These are phyloP conservation scores for Cadophora malorum DNA, from an alignment of 2,329 filamentous ascomycete species.

Conservation along the genomic window DNA sequence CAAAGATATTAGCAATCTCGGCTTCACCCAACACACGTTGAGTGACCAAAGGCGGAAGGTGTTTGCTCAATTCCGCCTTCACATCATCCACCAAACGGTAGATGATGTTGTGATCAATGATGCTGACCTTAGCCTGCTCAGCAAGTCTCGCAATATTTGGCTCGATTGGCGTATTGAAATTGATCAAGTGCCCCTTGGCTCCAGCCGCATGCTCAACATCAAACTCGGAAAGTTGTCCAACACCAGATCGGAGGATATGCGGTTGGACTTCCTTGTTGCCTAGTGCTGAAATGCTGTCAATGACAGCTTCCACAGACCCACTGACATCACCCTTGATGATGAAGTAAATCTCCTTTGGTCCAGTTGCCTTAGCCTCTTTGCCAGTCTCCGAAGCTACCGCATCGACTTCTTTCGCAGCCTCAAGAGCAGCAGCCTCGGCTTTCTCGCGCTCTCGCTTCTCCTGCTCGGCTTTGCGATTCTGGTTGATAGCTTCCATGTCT, in stretches of 20 bases:
- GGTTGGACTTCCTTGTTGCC: constrained; percentile 85
- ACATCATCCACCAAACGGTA: constrained; percentile 80
- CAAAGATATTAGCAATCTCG: constrained; percentile 82
- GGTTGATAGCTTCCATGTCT: constrained; percentile 80
- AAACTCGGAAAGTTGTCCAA: constrained; percentile 81
- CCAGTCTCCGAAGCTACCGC: constrained; percentile 40
- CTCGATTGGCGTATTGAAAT: constrained; percentile 81
- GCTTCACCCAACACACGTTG: constrained; percentile 85
- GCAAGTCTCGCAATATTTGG: constrained; percentile 73
- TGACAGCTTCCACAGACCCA: constrained; percentile 90
- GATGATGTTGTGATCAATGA: constrained; percentile 87
- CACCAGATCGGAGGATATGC: constrained; percentile 75
- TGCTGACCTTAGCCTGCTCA: constrained; percentile 71
- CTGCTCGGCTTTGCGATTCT: constrained; percentile 61
- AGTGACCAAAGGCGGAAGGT: constrained; percentile 70
- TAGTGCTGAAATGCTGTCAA: constrained; percentile 75
- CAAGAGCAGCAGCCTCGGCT: constrained; percentile 54
- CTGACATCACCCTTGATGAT: constrained; percentile 92
- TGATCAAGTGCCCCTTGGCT: constrained; percentile 78
- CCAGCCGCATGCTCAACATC: constrained; percentile 87
- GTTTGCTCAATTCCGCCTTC: constrained; percentile 69
- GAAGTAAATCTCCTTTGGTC: constrained; percentile 71
- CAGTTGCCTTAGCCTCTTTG: constrained; percentile 46
- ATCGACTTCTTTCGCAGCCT: constrained; percentile 46
- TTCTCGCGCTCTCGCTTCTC: constrained; percentile 67